These are phyloP conservation scores for Lachnellula occidentalis DNA, from an alignment of 2,329 filamentous ascomycete species.

Conservation along the genomic window DNA sequence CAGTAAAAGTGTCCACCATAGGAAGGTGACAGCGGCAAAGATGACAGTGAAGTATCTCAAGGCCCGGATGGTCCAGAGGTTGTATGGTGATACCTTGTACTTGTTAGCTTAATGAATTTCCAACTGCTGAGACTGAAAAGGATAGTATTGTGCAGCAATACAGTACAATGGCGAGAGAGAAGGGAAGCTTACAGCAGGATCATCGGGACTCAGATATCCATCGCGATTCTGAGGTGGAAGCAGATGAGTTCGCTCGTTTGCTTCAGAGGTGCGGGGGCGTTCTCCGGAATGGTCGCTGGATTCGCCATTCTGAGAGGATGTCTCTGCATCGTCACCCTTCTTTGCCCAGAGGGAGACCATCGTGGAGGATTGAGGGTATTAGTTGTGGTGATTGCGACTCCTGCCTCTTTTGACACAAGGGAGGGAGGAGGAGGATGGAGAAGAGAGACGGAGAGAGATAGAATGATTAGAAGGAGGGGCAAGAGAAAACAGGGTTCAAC, in stretches of 20 bases:
- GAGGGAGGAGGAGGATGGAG: too few relatives aligned
- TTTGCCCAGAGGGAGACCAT: conserved; percentile 54
- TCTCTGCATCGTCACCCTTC: conserved; percentile 37
- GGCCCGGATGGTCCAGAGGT: conserved; percentile 83
- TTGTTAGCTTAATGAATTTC: background rate
- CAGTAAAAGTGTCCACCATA: conserved; percentile 93
- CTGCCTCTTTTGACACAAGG: too few relatives aligned
- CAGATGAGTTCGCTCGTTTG: conserved; percentile 50
- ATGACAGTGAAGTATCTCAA: conserved; percentile 72
- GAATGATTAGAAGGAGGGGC: too few relatives aligned
- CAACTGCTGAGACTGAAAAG: too few relatives aligned
- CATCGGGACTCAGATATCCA: conserved; percentile 68
- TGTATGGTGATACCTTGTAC: conserved; percentile 71
- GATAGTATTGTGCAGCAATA: background rate
- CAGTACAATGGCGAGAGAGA: background rate
- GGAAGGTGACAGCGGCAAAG: conserved; percentile 67
- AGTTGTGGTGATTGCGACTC: too few relatives aligned
- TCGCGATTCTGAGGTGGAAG: conserved; percentile 26
- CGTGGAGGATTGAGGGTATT: conserved; percentile 10
- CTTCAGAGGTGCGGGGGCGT: conserved; percentile 36
- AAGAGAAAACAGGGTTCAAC: too few relatives aligned
- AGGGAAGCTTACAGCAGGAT: conserved; percentile 61
- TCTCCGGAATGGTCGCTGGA: conserved; percentile 12
- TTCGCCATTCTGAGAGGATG: conserved; percentile 19
- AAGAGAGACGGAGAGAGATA: too few relatives aligned